Evolutionary conservation across 345 rosid species (phyloP).

Genomic region (Isatis tinctoria): DNA sequence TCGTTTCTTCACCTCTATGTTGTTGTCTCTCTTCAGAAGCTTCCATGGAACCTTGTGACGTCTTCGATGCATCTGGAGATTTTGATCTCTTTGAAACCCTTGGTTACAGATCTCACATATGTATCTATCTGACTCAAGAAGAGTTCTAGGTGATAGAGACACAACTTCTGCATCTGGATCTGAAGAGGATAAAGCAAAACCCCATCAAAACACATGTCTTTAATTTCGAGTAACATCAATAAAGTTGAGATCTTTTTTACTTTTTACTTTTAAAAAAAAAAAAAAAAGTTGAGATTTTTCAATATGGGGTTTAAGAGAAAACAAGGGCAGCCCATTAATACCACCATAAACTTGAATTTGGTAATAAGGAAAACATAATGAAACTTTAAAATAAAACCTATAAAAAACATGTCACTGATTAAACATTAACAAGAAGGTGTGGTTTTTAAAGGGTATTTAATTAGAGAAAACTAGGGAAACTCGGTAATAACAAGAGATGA

Average conservation of each 20-base stretch:
- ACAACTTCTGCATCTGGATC: constrained; percentile 95
- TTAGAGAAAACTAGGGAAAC: neutral
- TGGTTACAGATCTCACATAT: constrained; percentile 90
- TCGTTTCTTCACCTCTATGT: constrained; percentile 60
- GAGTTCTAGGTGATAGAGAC: constrained; percentile 65
- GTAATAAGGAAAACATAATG: neutral
- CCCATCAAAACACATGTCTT: constrained; percentile 9
- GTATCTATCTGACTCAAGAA: constrained; percentile 74
- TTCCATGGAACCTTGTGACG: constrained; percentile 91
- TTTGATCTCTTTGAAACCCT: constrained; percentile 88
- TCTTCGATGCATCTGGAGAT: constrained; percentile 84
- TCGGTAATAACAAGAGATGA: neutral
- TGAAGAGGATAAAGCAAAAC: constrained; percentile 14
- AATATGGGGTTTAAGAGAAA: neutral
- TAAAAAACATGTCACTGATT: neutral
- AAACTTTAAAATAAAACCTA: neutral
- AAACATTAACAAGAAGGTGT: neutral
- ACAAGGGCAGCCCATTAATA: neutral
- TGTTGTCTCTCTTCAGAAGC: constrained; percentile 66
- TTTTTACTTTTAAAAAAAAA: neutral
- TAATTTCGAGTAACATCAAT: neutral
- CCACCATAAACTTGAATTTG: neutral
- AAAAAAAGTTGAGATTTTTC: neutral
- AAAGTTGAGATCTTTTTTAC: neutral
- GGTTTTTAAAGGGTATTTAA: neutral